These are phyloP conservation scores for Scedosporium dehoogii DNA, from an alignment of 2,329 filamentous ascomycete species.

Conservation along the genomic window DNA sequence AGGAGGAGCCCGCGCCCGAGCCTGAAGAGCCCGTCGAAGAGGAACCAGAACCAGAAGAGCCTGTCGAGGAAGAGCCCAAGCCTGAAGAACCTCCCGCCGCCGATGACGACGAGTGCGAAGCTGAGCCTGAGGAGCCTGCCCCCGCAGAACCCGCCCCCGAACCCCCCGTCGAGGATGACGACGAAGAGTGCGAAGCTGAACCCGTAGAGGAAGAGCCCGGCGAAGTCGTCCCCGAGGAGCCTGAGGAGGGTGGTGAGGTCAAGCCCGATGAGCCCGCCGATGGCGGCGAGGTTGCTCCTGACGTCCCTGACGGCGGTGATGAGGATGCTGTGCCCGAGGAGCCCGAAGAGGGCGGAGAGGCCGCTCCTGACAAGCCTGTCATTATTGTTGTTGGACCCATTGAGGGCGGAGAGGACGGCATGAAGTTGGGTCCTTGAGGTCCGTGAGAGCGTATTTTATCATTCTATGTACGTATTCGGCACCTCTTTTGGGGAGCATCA, in stretches of 20 bases:
- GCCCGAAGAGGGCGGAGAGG: background rate
- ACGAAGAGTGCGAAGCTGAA: background rate
- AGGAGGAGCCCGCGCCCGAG: background rate
- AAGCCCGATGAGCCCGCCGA: background rate
- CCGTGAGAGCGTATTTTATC: background rate
- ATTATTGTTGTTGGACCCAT: background rate
- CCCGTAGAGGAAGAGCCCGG: background rate
- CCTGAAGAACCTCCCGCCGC: background rate
- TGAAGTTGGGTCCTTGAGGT: background rate
- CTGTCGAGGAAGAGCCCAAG: background rate
- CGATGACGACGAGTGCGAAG: background rate
- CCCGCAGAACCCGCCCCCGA: background rate
- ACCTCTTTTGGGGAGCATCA: background rate
- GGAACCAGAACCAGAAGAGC: background rate
- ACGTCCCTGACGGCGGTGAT: background rate
- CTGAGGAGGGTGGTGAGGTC: background rate
- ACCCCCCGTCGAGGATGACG: background rate
- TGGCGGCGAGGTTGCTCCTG: background rate
- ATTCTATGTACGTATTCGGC: background rate
- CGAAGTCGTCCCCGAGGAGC: background rate
- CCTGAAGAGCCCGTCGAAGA: background rate
- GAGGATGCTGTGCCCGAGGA: background rate
- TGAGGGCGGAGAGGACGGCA: background rate
- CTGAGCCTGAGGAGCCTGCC: background rate
- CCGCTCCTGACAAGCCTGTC: background rate